Evolutionary conservation across 768 basidiomycete species (phyloP), one percentile per base, ranked within the genome.

Genomic region (Serendipita sp.): DNA sequence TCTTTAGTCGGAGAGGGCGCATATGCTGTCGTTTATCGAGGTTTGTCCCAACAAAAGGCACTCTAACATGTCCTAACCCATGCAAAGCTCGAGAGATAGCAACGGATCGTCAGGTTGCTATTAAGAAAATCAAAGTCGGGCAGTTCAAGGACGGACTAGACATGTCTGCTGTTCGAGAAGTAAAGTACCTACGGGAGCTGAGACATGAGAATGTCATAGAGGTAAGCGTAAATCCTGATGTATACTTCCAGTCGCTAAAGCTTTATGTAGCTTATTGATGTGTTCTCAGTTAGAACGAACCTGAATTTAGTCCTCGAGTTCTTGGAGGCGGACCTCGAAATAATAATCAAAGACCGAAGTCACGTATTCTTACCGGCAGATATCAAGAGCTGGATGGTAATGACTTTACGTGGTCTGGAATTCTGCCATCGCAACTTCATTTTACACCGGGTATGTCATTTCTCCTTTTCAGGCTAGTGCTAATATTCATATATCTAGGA

Each of bases 301-400:
- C 80, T 99, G 66, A 98, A 98, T 71, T 85, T 99, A 31, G 96
- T 99, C 34, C 80, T 99, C 11, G 96, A 99, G 71, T 98, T 93
- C 73, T 79, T 98, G 61, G 90, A 95, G 67, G 93, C 89, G 28
- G 96, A 99, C 74, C 79, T 99, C 33, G 96, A 99, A 74, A 90
- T 90, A 72, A 85, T 98, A 68, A 97, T 99, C 72, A 92, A 91
- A 70, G 94, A 99, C 73, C 81, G 90, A 44, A 79, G 85, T 1
- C 83, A 96, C 63, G 88, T 97, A 24, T 97, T 99, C 71, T 78
- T 93, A 33, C 88, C 90, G 2, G 90, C 90, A 1, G 96, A 99
- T 72, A 93, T 97, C 75, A 99, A 99, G 73, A 86, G 88, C 66
- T 99, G 96, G 95, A 90, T 96, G 82, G 88, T 90, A 11, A 98